Base-by-base conservation (phyloP, 371 early-diverging fungal species). In the Entomophthora muscae region DNA sequence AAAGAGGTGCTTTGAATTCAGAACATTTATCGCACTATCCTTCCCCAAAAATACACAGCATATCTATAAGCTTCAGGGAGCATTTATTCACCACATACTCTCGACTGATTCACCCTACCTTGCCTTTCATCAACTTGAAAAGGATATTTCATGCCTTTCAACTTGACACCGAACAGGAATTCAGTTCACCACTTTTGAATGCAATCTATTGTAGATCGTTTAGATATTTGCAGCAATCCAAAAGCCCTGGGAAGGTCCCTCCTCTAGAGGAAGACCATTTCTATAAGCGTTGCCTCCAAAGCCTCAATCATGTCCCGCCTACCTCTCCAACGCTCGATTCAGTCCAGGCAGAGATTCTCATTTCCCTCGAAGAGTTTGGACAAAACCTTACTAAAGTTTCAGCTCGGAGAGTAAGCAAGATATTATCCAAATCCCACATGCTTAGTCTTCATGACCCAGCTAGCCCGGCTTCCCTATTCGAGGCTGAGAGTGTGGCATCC, bases 31-130 rank as follows among this genome's bases (percentile, higher is more conserved):
- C 54, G 3, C 23, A 26, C 3, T 53, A 53, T n/a, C 21, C 28
- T 57, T 29, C 24, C 24, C 10, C 23, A 22, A 13, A 23, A 7
- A 57, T 57, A 22, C 26, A 28, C 29, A 26, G 13, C 24, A 10
- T 22, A 7, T 28, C 29, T 57, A 57, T n/a, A n/a, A n/a, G n/a
- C n/a, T n/a, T n/a, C 3, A 29, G 5, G 22, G 26, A 13, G 26
- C 31, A 21, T 57, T 26, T 57, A 57, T 57, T 28, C 17, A 57
- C 13, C 26, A 26, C 29, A n/a, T n/a, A n/a, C n/a, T n/a, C n/a
- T n/a, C n/a, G n/a, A n/a, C n/a, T n/a, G n/a, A 13, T 23, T 5
- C 57, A 57, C 57, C 57, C 57, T 28, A 57, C 57, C 10, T 57
- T 57, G 22, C 57, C 57, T 10, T 57, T 57, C 22, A 5, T 57